Base-by-base conservation (phyloP, 306 rosid genomes). In the Luffa aegyptiaca region DNA sequence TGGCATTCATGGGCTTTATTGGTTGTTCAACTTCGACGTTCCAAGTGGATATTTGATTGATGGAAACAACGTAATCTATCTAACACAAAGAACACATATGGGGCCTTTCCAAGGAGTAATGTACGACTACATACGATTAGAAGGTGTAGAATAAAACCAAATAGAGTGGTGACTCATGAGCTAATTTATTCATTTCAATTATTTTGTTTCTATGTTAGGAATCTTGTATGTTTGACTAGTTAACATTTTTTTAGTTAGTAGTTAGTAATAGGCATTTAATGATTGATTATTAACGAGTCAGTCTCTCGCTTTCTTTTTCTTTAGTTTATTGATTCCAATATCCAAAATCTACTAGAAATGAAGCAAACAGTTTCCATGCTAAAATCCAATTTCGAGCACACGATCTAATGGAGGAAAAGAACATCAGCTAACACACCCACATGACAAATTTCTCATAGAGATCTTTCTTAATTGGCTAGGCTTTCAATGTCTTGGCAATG, bases 401-500 rank as follows among this genome's bases (percentile, higher is more conserved):
- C 18, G 49, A 5, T 39, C 17, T n/a, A 17, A 39, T 39, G 4
- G 13, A 41, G 45, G 1, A 31, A 61, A 63, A 64, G 44, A 5
- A 63, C 69, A 11, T 3, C 41, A 31, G 7, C 39, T 26, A 62
- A 63, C 57, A 13, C 57, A 51, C 56, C 13, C 5, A 35, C 18
- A 36, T 63, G 49, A 66, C 6, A 66, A 37, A 14, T 61, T 18
- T 10, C 0, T 59, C 65, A 33, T 3, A 65, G 26, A 45, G 3
- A 6, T 39, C 10, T 75, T 44, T 26, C 20, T 76, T 76, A 76
- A 56, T 8, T n/a, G 37, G 37, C 52, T 76, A 36, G 68, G 6
- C n/a, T 39, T 78, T 71, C 58, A 81, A 10, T 3, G 77, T 76
- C 52, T 81, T 81, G 8, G 70, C 84, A 6, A 81, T 53, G 41